phyloP scores from a whole-genome alignment of 345 rosid genomes.

The Chamaenerion angustifolium region DNA sequence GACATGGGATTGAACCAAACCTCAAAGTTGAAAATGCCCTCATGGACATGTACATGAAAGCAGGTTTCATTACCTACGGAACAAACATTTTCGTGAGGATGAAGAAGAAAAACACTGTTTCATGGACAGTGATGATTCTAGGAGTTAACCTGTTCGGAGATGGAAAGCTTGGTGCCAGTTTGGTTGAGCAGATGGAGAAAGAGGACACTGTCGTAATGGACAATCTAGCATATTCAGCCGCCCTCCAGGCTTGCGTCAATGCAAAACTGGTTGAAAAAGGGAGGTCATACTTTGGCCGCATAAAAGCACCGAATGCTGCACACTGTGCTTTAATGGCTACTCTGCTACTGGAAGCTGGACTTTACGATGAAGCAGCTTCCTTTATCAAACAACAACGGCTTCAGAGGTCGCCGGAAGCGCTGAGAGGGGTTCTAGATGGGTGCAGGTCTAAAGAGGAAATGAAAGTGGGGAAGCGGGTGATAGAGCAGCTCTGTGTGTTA shows the following conservation, averaged over 20 bases:
- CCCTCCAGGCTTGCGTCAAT: slow-evolving; percentile 33
- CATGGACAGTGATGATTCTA: slow-evolving; percentile 40
- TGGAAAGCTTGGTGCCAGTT: slow-evolving; percentile 25
- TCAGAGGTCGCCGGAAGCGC: slow-evolving; percentile 19
- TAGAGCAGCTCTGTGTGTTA: slow-evolving; percentile 30
- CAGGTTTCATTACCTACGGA: slow-evolving; percentile 28
- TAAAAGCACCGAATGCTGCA: slow-evolving; percentile 19
- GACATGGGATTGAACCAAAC: slow-evolving; percentile 22
- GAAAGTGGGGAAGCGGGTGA: slow-evolving; percentile 20
- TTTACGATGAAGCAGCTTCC: slow-evolving; percentile 25
- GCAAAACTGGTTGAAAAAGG: slow-evolving; percentile 31
- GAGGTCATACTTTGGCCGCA: slow-evolving; percentile 21
- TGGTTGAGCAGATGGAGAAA: slow-evolving; percentile 23
- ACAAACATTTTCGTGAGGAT: slow-evolving; percentile 20
- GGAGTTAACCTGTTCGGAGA: slow-evolving; percentile 39
- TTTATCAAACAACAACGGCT: slow-evolving; percentile 24
- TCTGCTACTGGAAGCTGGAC: slow-evolving; percentile 27
- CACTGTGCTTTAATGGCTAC: slow-evolving; percentile 30
- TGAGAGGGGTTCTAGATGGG: slow-evolving; percentile 33
- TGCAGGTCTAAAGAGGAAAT: slow-evolving; percentile 30
- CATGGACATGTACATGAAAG: slow-evolving; percentile 42
- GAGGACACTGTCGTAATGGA: slow-evolving; percentile 18
- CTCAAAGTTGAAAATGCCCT: slow-evolving; percentile 25
- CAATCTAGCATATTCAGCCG: slow-evolving; percentile 20
- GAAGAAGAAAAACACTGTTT: slow-evolving; percentile 23